These are phyloP conservation scores for Lagerstroemia speciosa DNA, from an alignment of 345 rosid genomes.

Conservation along the genomic window DNA sequence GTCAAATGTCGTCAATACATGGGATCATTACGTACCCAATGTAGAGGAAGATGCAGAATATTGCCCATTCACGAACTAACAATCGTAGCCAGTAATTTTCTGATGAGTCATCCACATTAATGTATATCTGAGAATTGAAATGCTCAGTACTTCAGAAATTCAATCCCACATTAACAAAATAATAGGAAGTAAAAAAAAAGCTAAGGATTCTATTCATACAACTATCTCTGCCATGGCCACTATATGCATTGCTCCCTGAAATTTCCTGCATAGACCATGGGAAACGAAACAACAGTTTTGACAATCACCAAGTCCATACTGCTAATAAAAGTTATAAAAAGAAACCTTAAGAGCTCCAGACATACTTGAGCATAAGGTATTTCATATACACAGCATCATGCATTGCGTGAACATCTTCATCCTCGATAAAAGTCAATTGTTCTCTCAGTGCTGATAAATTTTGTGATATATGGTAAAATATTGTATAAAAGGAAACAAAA, in stretches of 20 bases:
- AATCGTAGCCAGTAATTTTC: conserved; percentile 75
- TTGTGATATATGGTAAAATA: conserved; percentile 75
- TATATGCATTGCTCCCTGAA: conserved; percentile 86
- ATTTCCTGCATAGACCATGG: conserved; percentile 48
- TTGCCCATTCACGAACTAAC: conserved; percentile 79
- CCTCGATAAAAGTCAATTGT: conserved; percentile 64
- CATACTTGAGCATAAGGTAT: conserved; percentile 86
- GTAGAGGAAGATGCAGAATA: conserved; percentile 72
- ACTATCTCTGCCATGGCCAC: conserved; percentile 77
- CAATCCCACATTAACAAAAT: neutral
- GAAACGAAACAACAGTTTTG: neutral
- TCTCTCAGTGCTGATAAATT: conserved; percentile 56
- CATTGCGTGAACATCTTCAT: conserved; percentile 77
- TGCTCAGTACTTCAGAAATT: conserved; percentile 7
- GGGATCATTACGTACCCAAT: conserved; percentile 51
- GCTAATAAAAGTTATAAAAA: neutral
- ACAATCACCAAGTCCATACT: neutral
- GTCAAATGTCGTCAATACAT: neutral
- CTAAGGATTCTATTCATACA: conserved; percentile 24
- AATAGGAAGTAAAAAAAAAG: neutral
- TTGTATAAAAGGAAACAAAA: conserved; percentile 64
- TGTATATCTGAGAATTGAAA: conserved; percentile 46
- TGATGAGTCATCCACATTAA: conserved; percentile 60
- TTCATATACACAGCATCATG: conserved; percentile 69
- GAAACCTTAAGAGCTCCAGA: neutral